phyloP scores from a whole-genome alignment of 768 basidiomycete species.

The Symmetrospora coprosmae region DNA sequence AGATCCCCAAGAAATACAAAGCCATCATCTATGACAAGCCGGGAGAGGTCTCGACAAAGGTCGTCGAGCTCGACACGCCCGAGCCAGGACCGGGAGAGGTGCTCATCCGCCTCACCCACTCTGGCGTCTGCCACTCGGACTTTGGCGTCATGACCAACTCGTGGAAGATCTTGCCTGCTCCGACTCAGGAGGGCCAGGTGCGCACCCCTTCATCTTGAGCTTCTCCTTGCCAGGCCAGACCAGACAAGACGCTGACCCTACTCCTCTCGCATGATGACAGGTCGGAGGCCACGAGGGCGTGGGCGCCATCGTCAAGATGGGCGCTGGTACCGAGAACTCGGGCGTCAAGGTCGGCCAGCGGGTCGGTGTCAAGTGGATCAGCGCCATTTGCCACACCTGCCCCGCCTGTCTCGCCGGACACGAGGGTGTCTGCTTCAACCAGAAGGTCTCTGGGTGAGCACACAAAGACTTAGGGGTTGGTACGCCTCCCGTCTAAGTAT shows the following conservation, averaged over 20 bases:
- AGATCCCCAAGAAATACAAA: constrained; percentile 12
- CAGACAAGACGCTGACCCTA: too few species aligned
- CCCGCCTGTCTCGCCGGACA: neutral
- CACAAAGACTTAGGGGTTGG: neutral
- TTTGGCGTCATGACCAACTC: constrained; percentile 18
- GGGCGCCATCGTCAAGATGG: constrained; percentile 21
- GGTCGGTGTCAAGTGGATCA: constrained; percentile 17
- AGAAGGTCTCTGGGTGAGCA: constrained; percentile 2
- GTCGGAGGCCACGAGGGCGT: constrained; percentile 2
- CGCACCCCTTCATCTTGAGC: too few species aligned
- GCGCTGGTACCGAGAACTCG: constrained; percentile 1
- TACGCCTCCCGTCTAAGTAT: neutral
- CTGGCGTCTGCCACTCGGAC: constrained; percentile 21
- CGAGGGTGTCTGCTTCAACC: constrained; percentile 5
- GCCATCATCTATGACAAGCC: constrained; percentile 21
- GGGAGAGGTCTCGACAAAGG: constrained; percentile 17
- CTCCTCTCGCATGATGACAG: too few species aligned
- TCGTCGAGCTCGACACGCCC: constrained; percentile 16
- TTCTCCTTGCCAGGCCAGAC: too few species aligned
- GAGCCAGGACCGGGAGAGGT: constrained; percentile 6
- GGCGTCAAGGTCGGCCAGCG: constrained; percentile 14
- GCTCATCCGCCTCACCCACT: constrained; percentile 11
- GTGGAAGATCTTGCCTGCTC: neutral
- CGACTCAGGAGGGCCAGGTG: constrained; percentile 13
- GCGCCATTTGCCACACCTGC: neutral